Base-by-base conservation (phyloP, 1,139 yeast species). In the Yamadazyma songkhlaensis region DNA sequence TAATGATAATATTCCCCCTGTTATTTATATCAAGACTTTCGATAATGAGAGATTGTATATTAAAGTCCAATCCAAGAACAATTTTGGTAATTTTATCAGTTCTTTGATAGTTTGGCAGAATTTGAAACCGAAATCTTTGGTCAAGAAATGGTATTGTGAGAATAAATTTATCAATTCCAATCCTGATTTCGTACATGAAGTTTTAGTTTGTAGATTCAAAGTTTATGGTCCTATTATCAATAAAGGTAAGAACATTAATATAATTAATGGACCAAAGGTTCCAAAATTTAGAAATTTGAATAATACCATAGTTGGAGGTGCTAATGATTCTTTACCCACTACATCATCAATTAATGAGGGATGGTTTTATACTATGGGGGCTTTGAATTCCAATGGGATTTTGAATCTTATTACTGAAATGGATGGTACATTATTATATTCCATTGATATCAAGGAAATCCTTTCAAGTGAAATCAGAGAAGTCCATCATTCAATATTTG, bases 361-460 rank as follows among this genome's bases (percentile, higher is more conserved):
- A 3, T 87, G 96, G 96, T 83, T 82, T 50, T 75, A 72, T 36
- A 81, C 87, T 1, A 81, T 81, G 77, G 95, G 92, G 1, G 82
- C 81, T 9, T 57, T 87, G 36, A 79, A 77, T 48, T 74, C 83
- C 3, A 70, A 79, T 49, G 96, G 96, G 5, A 54, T 67, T 7
- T 64, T 88, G 39, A 79, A 83, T 48, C 57, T 87, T 31, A 62
- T 83, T 26, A 64, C 78, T 28, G 89, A 83, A 51, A 65, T 72
- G 36, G 89, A 84, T 55, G 89, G 92, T 1, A 67, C 81, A 2
- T 50, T 78, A n/a, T 59, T 85, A 2, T 83, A 80, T 52, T 67
- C 84, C 0, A 60, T 86, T 10, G 81, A 86, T 53, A 60, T 86
- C 20, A 73, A 74, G 25, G 53, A 61, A 7, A 56, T 86, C 13